Percentiles rank a stretch among this genome's conserved stretches.
These are phyloP conservation scores for Quercus lobata DNA, from an alignment of 331 rosid genomes.

Conservation along the genomic window DNA sequence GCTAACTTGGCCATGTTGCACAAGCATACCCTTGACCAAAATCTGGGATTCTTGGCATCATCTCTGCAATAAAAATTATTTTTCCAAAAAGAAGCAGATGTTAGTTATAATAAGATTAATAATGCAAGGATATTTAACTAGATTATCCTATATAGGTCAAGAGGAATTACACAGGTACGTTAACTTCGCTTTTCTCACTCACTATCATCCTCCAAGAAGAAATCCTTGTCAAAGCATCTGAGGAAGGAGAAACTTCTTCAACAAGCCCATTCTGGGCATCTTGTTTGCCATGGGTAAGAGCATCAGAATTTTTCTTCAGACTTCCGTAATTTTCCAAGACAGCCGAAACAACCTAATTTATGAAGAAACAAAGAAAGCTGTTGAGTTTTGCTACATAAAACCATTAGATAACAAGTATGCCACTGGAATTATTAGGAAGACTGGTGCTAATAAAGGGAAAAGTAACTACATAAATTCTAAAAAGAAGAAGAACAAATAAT, in stretches of 20 bases:
- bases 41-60: conserved; percentile 64
- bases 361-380: conserved; percentile 5
- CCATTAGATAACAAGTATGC: conserved; percentile 1
- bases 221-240: conserved; percentile 38
- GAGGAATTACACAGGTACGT: conserved; percentile 56
- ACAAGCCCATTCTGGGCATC: conserved; percentile 31
- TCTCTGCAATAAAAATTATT: conserved; percentile 38
- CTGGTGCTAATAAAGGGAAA: no score
- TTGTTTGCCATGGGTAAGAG: conserved; percentile 27
- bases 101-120: conserved; percentile 19
- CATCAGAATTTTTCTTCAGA: conserved; percentile 22
- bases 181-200: conserved; percentile 57
- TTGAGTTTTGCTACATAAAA: no score
- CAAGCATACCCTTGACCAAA: conserved; percentile 95
- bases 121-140: conserved; percentile 4
- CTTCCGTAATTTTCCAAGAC: conserved; percentile 78
- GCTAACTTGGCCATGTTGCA: conserved; percentile 89
- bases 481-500: no score
- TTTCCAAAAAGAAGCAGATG: background rate
- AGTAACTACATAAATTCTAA: no score
- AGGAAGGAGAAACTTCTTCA: conserved; percentile 30
- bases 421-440: no score
- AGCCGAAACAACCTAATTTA: conserved; percentile 72
- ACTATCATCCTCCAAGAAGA: conserved; percentile 64
- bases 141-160: conserved; percentile 4